These are phyloP conservation scores for Amphichorda felina DNA, from an alignment of 2,329 filamentous ascomycete species.

Conservation along the genomic window DNA sequence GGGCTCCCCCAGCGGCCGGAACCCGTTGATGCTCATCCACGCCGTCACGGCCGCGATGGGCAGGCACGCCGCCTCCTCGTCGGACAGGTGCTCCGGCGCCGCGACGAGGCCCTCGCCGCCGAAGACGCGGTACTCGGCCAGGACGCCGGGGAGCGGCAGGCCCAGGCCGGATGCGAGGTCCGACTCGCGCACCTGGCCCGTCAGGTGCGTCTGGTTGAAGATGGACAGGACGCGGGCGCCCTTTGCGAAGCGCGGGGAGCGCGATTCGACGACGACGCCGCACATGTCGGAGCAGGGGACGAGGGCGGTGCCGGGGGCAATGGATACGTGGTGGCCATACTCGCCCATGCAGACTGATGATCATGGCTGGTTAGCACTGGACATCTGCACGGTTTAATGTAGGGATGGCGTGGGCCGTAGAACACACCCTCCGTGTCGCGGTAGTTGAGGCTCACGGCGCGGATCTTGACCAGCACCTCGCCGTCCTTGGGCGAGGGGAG, in stretches of 20 bases:
- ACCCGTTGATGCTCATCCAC: conserved; percentile 53
- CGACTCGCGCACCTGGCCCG: conserved; percentile 43
- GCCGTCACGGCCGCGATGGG: conserved; percentile 52
- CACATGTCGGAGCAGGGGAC: conserved; percentile 63
- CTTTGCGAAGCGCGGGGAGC: conserved; percentile 29
- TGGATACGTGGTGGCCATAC: conserved; percentile 52
- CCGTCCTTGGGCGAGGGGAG: conserved; percentile 34
- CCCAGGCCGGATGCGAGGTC: conserved; percentile 48
- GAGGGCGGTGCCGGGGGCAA: conserved; percentile 27
- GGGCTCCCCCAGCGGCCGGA: conserved; percentile 39
- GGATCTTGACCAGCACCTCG: conserved; percentile 38
- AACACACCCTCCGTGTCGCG: conserved; percentile 39
- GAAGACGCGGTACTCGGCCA: conserved; percentile 50
- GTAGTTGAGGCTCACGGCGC: conserved; percentile 34
- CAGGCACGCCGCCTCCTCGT: conserved; percentile 47
- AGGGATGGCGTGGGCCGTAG: too few species aligned
- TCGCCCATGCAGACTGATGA: conserved; percentile 49
- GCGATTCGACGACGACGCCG: conserved; percentile 41
- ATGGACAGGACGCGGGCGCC: conserved; percentile 58
- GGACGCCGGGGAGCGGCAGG: conserved; percentile 43
- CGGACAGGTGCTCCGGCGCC: conserved; percentile 41
- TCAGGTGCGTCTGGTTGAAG: conserved; percentile 46
- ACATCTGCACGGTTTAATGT: too few species aligned
- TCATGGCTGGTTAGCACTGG: too few species aligned
- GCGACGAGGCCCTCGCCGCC: conserved; percentile 40